These are phyloP conservation scores for Verticillium isaacii DNA, from an alignment of 2,329 filamentous ascomycete species.

Conservation along the genomic window DNA sequence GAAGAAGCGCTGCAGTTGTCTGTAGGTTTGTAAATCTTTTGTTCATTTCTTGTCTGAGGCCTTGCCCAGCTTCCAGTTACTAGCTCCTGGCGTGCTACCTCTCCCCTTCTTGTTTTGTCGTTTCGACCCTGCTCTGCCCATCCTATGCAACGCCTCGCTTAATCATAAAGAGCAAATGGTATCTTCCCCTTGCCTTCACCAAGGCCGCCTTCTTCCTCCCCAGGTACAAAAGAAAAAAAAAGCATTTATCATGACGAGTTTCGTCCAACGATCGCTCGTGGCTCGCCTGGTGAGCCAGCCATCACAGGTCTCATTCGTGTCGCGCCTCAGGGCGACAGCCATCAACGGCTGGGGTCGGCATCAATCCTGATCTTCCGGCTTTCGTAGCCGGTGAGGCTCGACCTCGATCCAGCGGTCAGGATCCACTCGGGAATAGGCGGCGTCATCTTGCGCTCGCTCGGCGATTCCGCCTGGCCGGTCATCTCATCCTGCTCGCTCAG, in stretches of 20 bases:
- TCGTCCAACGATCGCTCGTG: not conserved
- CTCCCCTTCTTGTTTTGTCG: not conserved
- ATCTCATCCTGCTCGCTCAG: conserved; percentile 18
- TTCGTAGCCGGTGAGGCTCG: conserved; percentile 43
- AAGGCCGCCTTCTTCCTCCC: not conserved
- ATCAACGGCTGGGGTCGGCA: not conserved
- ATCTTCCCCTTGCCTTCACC: not conserved
- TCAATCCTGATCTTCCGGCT: conserved; percentile 25
- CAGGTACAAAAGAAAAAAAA: not conserved
- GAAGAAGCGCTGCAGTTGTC: not conserved
- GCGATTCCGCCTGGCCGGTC: conserved; percentile 13
- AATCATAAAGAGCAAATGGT: not conserved
- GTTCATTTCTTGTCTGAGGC: not conserved
- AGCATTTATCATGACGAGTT: not conserved
- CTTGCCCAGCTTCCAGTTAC: not conserved
- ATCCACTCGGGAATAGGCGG: conserved; percentile 60
- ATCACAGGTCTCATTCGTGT: not conserved
- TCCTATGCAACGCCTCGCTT: not conserved
- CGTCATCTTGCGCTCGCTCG: conserved; percentile 44
- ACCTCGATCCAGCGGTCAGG: conserved; percentile 45
- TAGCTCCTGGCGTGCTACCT: not conserved
- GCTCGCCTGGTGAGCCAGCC: not conserved
- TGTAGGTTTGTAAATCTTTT: not conserved
- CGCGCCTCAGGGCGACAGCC: not conserved
- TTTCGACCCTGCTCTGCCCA: not conserved